Evolutionary conservation across 2,329 filamentous ascomycete genomes (phyloP).

Genomic region (Verticillium longisporum): DNA sequence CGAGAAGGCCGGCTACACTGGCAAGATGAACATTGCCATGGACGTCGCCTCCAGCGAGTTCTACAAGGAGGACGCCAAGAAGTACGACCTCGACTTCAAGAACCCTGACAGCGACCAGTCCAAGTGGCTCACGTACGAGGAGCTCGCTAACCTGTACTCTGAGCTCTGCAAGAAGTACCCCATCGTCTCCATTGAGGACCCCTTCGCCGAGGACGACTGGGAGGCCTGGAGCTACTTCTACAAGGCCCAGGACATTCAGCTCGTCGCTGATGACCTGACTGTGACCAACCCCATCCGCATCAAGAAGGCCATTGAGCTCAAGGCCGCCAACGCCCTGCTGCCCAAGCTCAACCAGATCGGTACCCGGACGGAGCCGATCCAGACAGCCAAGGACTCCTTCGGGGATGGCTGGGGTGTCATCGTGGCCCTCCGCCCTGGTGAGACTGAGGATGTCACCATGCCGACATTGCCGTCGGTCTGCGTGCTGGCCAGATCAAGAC

Average conservation of each 20-base stretch:
- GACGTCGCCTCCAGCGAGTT: constrained; percentile 99
- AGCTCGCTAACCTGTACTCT: constrained; percentile 90
- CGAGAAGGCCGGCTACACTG: constrained; percentile 90
- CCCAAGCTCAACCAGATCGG: constrained; percentile 99
- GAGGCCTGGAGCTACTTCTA: constrained; percentile 99
- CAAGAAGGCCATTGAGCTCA: constrained; percentile 99
- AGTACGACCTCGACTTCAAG: constrained; percentile 99
- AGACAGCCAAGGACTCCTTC: constrained; percentile 98
- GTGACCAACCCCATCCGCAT: constrained; percentile 98
- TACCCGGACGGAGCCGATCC: constrained; percentile 96
- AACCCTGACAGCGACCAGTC: constrained; percentile 92
- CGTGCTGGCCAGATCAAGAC: constrained; percentile 98
- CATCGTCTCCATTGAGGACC: constrained; percentile 97
- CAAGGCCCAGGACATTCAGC: constrained; percentile 98
- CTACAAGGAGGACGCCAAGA: constrained; percentile 96
- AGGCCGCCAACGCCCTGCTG: constrained; percentile 95
- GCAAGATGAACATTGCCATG: constrained; percentile 97
- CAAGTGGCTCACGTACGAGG: constrained; percentile 99
- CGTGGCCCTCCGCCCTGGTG: constrained; percentile 98
- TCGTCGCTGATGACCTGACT: constrained; percentile 96
- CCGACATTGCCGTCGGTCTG: constrained; percentile 95
- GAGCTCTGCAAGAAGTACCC: constrained; percentile 89
- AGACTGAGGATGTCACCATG: constrained; percentile 99
- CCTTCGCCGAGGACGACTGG: constrained; percentile 99
- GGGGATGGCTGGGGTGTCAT: constrained; percentile 96